phyloP scores from a whole-genome alignment of 2,329 filamentous ascomycete genomes.

The Pseudocercospora fijiensis region DNA sequence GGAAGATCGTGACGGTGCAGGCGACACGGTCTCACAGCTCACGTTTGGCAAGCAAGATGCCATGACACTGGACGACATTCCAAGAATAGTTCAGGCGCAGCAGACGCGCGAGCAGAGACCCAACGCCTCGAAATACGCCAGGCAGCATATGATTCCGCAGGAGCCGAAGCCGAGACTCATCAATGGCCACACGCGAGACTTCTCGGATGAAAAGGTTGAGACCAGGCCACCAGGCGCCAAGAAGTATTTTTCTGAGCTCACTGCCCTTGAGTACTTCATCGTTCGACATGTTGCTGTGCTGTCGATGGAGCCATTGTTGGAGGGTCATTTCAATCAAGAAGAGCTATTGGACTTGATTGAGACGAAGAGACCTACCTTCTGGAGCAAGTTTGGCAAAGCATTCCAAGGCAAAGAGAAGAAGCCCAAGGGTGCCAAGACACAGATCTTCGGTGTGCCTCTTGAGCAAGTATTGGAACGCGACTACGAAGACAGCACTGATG shows the following conservation, averaged over 20 bases:
- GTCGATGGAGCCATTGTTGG: slow-evolving; percentile 89
- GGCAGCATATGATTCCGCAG: slow-evolving; percentile 65
- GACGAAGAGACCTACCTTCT: slow-evolving; percentile 88
- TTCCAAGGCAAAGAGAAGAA: slow-evolving; percentile 66
- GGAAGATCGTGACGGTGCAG: slow-evolving; percentile 70
- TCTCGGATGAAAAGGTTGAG: slow-evolving; percentile 57
- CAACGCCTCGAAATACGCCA: slow-evolving; percentile 72
- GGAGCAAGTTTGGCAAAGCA: slow-evolving; percentile 96
- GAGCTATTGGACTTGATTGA: slow-evolving; percentile 92
- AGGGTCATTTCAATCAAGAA: slow-evolving; percentile 87
- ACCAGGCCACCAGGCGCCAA: slow-evolving; percentile 51
- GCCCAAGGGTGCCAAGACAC: slow-evolving; percentile 82
- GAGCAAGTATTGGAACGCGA: slow-evolving; percentile 89
- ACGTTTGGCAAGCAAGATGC: slow-evolving; percentile 90
- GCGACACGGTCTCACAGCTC: slow-evolving; percentile 67
- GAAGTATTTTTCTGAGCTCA: slow-evolving; percentile 93
- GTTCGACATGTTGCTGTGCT: slow-evolving; percentile 92
- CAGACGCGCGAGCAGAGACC: slow-evolving; percentile 88
- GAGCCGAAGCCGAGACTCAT: slow-evolving; percentile 68
- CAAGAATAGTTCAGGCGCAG: slow-evolving; percentile 90
- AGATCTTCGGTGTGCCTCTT: slow-evolving; percentile 84
- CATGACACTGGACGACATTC: slow-evolving; percentile 92
- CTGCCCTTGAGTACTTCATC: slow-evolving; percentile 94
- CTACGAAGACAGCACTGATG: slow-evolving; percentile 95
- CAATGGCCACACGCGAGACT: slow-evolving; percentile 66